phyloP scores from a whole-genome alignment of 2,329 filamentous ascomycete genomes.

The Ceratocystis harringtonii region DNA sequence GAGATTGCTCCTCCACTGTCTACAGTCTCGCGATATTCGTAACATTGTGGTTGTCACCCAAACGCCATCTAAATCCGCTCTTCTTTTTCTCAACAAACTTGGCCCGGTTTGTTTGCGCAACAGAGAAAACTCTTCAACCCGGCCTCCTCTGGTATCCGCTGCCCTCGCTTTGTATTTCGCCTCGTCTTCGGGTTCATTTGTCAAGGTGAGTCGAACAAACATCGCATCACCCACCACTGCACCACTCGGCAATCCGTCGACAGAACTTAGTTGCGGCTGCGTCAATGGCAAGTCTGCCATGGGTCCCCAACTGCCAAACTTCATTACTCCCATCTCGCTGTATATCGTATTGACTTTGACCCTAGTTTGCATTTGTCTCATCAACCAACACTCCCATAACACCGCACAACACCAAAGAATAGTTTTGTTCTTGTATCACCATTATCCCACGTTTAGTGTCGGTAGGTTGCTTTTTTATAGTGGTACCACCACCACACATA shows the following conservation, averaged over 20 bases:
- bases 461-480: neutral
- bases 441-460: neutral
- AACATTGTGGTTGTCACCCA: neutral
- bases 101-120: neutral
- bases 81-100: neutral
- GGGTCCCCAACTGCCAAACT: neutral
- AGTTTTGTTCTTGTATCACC: neutral
- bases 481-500: neutral
- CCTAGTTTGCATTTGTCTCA: neutral
- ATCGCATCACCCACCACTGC: neutral
- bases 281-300: too few species aligned
- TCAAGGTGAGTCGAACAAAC: neutral
- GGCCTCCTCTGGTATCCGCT: neutral
- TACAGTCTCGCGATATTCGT: neutral
- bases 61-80: neutral
- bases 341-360: neutral
- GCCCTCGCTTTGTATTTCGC: neutral
- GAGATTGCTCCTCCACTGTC: neutral
- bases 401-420: neutral
- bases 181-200: neutral
- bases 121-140: neutral
- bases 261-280: too few species aligned
- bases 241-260: neutral
- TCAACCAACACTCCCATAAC: neutral
- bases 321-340: neutral